phyloP scores from a whole-genome alignment of 495 filamentous ascomycete species.

The Penicillium egyptiacum region DNA sequence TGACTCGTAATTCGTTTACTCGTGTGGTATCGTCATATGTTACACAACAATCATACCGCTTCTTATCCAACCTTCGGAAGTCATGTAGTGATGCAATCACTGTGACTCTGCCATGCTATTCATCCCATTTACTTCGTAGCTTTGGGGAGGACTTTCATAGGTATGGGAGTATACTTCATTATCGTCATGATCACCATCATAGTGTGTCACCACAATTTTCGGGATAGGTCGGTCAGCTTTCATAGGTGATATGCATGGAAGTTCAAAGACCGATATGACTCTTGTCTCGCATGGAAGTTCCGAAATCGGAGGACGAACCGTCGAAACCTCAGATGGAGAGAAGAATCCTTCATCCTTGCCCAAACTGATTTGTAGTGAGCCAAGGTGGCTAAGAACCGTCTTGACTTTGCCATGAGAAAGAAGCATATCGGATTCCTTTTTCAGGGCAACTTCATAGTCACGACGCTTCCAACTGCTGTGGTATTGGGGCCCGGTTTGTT shows the following conservation, averaged over 20 bases:
- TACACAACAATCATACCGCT: not conserved
- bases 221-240: not conserved
- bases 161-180: not conserved
- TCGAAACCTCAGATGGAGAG: not conserved
- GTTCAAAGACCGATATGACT: not conserved
- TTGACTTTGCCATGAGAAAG: not conserved
- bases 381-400: conserved; percentile 7
- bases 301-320: not conserved
- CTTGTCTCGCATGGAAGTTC: not conserved
- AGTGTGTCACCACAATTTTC: conserved; percentile 8
- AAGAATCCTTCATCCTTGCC: not conserved
- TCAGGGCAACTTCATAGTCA: not conserved
- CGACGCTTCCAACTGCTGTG: not conserved
- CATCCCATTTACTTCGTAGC: not conserved
- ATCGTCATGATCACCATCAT: conserved; percentile 2
- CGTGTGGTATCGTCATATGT: not conserved
- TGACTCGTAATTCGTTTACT: conserved; percentile 3
- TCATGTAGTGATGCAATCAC: not conserved
- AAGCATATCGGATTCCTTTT: conserved; percentile 4
- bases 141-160: not conserved
- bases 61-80: not conserved
- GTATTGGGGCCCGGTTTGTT: not conserved
- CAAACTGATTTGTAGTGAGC: not conserved
- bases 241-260: not conserved
- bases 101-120: not conserved